phyloP scores from a whole-genome alignment of 2,329 filamentous ascomycete genomes.

The Zasmidium citrigriseum region DNA sequence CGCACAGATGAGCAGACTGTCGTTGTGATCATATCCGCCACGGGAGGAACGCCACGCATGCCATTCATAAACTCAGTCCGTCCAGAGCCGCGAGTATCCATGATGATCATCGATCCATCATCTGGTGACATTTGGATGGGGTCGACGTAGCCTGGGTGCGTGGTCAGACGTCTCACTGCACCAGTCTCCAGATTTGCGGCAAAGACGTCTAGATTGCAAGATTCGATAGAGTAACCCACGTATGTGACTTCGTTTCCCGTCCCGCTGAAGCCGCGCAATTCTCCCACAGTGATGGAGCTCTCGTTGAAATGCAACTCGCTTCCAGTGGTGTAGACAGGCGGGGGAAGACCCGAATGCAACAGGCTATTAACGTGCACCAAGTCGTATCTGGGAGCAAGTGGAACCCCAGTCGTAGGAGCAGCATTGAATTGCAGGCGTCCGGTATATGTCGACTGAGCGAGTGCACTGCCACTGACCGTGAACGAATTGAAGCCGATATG shows the following conservation, averaged over 20 bases:
- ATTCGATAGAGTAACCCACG: conserved; percentile 43
- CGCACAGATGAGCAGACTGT: conserved; percentile 43
- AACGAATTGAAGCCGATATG: conserved; percentile 49
- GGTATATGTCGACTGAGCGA: conserved; percentile 37
- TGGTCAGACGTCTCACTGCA: conserved; percentile 44
- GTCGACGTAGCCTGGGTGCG: conserved; percentile 48
- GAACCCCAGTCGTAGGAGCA: conserved; percentile 32
- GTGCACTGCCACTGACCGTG: conserved; percentile 23
- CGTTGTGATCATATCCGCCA: conserved; percentile 41
- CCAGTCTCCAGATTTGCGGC: conserved; percentile 45
- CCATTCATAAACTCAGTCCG: conserved; percentile 46
- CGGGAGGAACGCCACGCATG: conserved; percentile 46
- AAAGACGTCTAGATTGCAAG: conserved; percentile 49
- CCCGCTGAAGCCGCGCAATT: conserved; percentile 49
- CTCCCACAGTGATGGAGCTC: conserved; percentile 41
- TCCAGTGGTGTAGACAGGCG: conserved; percentile 29
- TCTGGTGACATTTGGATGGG: conserved; percentile 47
- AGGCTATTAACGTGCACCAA: conserved; percentile 43
- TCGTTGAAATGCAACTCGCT: conserved; percentile 34
- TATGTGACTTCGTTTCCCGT: conserved; percentile 45
- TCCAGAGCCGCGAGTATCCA: conserved; percentile 47
- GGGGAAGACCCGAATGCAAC: conserved; percentile 23
- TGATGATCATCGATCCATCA: conserved; percentile 44
- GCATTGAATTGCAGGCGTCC: conserved; percentile 45
- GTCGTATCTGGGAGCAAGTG: conserved; percentile 40